Percentiles rank a stretch among this genome's conserved stretches.
Conservation (phyloP, 75 land plant species). For the Ceratopteris richardii region DNA sequence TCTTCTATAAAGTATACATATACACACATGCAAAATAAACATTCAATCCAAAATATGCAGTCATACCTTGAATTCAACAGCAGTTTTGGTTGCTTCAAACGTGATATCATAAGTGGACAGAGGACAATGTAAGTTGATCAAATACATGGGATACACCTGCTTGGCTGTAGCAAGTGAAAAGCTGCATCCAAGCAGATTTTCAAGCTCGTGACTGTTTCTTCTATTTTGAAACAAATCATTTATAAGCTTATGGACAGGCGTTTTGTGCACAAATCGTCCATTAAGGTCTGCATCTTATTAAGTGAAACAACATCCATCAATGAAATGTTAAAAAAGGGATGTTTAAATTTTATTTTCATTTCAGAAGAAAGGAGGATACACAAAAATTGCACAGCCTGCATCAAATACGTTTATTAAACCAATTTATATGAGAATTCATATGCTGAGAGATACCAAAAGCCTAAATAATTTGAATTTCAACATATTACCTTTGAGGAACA, state of each 20-base stretch:
- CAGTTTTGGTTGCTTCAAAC: constrained; percentile 73
- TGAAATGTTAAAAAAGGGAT: background rate
- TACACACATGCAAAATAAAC: no score
- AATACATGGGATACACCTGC: constrained; percentile 46
- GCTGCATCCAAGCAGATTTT: background rate
- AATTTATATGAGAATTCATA: no score
- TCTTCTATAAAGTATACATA: no score
- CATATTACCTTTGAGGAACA: constrained; percentile 46
- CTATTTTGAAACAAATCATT: background rate
- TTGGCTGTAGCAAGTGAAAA: background rate
- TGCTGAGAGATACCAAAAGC: no score
- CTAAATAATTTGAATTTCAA: background rate
- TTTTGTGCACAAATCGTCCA: constrained; percentile 60
- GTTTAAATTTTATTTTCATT: background rate
- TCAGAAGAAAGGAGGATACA: constrained; percentile 91
- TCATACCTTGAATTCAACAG: constrained; percentile 83
- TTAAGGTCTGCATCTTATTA: constrained; percentile 56
- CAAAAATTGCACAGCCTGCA: constrained; percentile 70
- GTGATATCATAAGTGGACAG: constrained; percentile 61
- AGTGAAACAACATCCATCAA: background rate
- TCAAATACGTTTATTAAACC: constrained; percentile 11
- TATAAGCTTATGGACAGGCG: constrained; percentile 63
- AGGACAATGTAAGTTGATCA: constrained; percentile 67
- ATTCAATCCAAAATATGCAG: background rate
- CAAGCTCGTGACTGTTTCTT: background rate